Percentiles rank a stretch among this genome's conserved stretches.
Conservation (phyloP, 2,329 filamentous ascomycete species). For the Neofusicoccum parvum region DNA sequence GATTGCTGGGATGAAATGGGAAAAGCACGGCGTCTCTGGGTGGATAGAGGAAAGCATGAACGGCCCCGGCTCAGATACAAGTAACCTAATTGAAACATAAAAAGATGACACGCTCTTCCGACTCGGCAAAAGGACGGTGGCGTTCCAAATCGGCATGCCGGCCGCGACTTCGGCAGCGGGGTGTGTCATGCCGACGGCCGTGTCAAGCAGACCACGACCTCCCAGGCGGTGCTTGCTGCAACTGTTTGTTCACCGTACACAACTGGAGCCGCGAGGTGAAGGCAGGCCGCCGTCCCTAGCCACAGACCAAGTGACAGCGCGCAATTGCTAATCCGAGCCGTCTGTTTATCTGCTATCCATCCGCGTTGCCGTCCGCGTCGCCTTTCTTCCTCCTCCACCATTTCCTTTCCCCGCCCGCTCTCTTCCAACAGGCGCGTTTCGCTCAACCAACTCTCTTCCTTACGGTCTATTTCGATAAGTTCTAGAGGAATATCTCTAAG, state of each 20-base stretch:
- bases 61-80: not conserved
- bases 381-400: not conserved
- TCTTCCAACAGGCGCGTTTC: not conserved
- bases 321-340: not conserved
- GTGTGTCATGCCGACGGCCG: not conserved
- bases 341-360: not conserved
- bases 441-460: not conserved
- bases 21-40: slow-evolving; percentile 9
- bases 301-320: not conserved
- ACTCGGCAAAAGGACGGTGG: too few relatives aligned
- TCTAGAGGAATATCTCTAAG: not conserved
- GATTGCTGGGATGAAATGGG: not conserved
- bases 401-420: not conserved
- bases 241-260: not conserved
- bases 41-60: slow-evolving; percentile 13
- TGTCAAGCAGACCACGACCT: not conserved
- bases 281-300: not conserved
- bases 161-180: not conserved
- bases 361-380: not conserved
- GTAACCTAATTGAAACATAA: not conserved
- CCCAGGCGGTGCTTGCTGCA: too few relatives aligned
- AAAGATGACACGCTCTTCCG: not conserved
- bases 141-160: too few relatives aligned
- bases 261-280: not conserved
- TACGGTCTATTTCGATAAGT: too few relatives aligned